Base-by-base conservation (phyloP, 2,329 filamentous ascomycete genomes). In the Teratosphaeria epicoccoides region DNA sequence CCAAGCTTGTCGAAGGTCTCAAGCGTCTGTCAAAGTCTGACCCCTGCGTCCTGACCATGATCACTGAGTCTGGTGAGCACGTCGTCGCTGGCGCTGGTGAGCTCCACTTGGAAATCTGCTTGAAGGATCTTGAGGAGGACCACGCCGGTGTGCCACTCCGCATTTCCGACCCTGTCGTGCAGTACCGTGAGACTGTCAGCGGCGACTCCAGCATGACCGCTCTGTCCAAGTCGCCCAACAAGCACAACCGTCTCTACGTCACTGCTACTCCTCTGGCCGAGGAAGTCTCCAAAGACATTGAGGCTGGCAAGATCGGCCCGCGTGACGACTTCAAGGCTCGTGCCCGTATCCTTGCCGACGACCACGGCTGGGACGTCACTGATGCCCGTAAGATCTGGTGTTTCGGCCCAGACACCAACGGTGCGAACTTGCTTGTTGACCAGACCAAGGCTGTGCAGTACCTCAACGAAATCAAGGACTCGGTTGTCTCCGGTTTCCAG, bases 371-470 rank as follows among this genome's bases (percentile, higher is more conserved):
- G 93, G 93, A 98, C 77, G 90, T 98, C 70, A 98, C 93, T 67
- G 93, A 98, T 75, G 93, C 93, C 76, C 89, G 94, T 79, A 98
- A 98, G 88, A 98, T 98, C 75, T 98, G 93, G 93, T 94, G 88
- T 73, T 98, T 98, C 78, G 93, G 93, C 76, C 93, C 93, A 67
- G 93, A 98, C 76, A 95, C 89, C 73, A 93, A 80, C 70, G 93
- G 93, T 75, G 85, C 93, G 82, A 98, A 98, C 84, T 79, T 98
- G 82, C 80, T 98, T 66, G 84, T 98, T 70, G 93, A 98, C 78
- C 93, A 97, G 85, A 96, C 91, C 82, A 98, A 97, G 88, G 93
- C 93, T 66, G 93, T 98, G 63, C 93, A 98, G 81, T 98, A 97
- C 85, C 83, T 98, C 70, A 93, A 88, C 80, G 93, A 98, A 87